Conservation (phyloP, 1,284 basidiomycete genomes). For the Rhodotorula sp. region DNA sequence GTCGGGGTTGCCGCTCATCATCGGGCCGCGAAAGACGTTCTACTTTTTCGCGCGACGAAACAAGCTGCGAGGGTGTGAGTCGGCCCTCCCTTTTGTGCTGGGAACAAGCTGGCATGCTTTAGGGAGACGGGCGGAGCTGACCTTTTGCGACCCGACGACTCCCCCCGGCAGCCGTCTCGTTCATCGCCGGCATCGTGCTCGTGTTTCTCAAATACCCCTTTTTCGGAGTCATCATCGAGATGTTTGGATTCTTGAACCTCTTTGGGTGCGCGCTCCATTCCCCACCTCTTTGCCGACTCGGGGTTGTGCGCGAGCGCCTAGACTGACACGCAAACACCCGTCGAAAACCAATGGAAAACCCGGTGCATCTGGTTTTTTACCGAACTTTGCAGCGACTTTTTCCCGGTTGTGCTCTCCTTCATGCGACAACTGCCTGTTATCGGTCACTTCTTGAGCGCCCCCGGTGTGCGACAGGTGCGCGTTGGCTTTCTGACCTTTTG, state of each 20-base stretch:
- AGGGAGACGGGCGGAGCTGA: not conserved
- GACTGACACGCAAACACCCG: too few relatives aligned
- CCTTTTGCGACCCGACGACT: not conserved
- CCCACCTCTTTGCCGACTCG: not conserved
- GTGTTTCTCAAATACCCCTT: conserved; percentile 92
- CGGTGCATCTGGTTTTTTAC: too few relatives aligned
- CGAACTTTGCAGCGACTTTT: conserved; percentile 76
- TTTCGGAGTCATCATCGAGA: conserved; percentile 88
- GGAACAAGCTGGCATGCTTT: not conserved
- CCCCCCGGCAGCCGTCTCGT: conserved; percentile 62
- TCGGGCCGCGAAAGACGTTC: conserved; percentile 79
- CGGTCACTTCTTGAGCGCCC: conserved; percentile 79
- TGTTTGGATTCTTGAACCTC: conserved; percentile 92
- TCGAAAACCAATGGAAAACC: too few relatives aligned
- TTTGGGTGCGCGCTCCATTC: conserved; percentile 73
- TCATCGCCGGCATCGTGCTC: conserved; percentile 80
- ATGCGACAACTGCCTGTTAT: conserved; percentile 90
- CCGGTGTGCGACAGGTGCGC: conserved; percentile 54
- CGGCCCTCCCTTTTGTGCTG: not conserved
- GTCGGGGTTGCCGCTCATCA: conserved; percentile 86
- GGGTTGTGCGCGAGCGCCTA: too few relatives aligned
- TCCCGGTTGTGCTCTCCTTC: conserved; percentile 96
- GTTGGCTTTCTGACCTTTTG: not conserved
- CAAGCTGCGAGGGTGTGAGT: conserved; percentile 79
- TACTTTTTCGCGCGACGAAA: conserved; percentile 97